Evolutionary conservation across 78 protist genomes (phyloP), one percentile per base, ranked within the genome.

Genomic region (Anaeramoeba flamelloides): DNA sequence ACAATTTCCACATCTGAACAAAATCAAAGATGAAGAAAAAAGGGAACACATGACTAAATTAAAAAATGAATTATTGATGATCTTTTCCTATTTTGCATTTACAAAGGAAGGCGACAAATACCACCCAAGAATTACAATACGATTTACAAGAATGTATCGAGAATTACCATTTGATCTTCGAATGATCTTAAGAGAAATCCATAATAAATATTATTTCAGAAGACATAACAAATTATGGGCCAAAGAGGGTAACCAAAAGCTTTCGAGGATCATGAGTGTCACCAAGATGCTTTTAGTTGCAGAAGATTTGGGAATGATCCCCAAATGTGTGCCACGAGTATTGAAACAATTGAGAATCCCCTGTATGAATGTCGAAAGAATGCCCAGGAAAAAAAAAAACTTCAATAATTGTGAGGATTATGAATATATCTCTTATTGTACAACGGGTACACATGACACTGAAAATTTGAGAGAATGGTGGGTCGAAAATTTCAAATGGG

Each of bases 181-280:
- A n/a, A n/a, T n/a, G n/a, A n/a, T n/a, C n/a, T n/a, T n/a, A n/a
- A n/a, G n/a, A n/a, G n/a, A n/a, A n/a, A n/a, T n/a, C n/a, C n/a
- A n/a, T n/a, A 2, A 3, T 41, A 4, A 81, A 38, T 81, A 81
- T 78, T 81, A 69, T 77, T 69, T 32, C 39, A 30, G 78, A 26
- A 1, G 81, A 2, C 84, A 81, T 2, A 1, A 74, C 41, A 34
- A 74, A 31, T 39, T 4, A 36, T 81, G 2, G 53, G 1, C 33
- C 38, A 4, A 3, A n/a, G 1, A 2, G 33, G 84, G 79, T 17
- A 38, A 36, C n/a, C 30, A 65, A 38, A 81, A 81, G 34, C 3
- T 81, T 64, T 77, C 84, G 38, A 2, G 1, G 39, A n/a, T 81
- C 31, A 53, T 17, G 17, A 17, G 17, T 26, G 17, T 17, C 17